Base-by-base conservation (phyloP, 768 basidiomycete species). In the Boletus edulis region DNA sequence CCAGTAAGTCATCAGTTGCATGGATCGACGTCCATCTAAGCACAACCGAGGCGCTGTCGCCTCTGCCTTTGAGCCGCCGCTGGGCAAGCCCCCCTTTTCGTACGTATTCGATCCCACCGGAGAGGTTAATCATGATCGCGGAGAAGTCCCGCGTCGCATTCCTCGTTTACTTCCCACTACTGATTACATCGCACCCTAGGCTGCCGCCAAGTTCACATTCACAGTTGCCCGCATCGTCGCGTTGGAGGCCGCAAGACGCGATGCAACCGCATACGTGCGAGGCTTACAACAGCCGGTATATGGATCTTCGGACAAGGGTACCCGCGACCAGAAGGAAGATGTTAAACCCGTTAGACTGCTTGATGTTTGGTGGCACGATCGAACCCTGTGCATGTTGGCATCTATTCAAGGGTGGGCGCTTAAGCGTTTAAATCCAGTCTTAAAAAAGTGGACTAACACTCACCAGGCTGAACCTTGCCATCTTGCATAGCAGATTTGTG, bases 361-460 rank as follows among this genome's bases (percentile, higher is more conserved):
- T 55, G 91, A 92, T 17, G 82, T 76, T 17, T 94, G 92, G 92
- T 94, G 91, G 89, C 92, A 94, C 61, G 92, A 94, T n/a, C n/a
- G n/a, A 74, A 83, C 87, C 1, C 74, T 89, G 24, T 81, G 91
- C 34, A 81, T 81, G 67, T 68, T 94, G 56, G 89, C 85, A 20
- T 82, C 84, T 6, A 89, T 93, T 52, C 76, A 83, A 57, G 81
- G 83, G 91, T 91, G 63, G 51, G 27, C 72, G 17, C 51, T 18
- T 14, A 63, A 51, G 27, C 72, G n/a, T 51, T 18, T 14, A 13
- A 46, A 54, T 18, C 47, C 27, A 9, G 37, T 46, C 29, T 45
- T 17, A 18, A 38, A 39, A 27, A 34, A 14, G 10, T 35, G 22
- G 29, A 34, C 54, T 63, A 32, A 59, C 66, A 20, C 54, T 15